Evolutionary conservation across 306 rosid species (phyloP), one percentile per base, ranked within the genome.

Genomic region (Rubus parviflorus): DNA sequence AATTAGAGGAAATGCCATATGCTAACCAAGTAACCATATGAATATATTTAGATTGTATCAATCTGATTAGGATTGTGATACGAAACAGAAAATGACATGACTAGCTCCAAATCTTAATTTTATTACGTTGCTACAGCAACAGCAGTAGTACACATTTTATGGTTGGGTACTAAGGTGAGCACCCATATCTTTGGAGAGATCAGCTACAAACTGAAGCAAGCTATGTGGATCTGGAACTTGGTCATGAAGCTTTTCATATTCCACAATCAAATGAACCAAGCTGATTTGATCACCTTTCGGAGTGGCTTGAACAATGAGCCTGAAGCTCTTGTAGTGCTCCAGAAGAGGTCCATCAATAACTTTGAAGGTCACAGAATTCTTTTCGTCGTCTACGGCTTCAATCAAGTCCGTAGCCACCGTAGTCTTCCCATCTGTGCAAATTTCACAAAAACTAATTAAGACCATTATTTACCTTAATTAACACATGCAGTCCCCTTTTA

Each of bases 221-320:
- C 77, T 15, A 56, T 85, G 84, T 13, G 93, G 85, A 8, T 89
- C 88, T 7, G 75, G 66, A 48, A 76, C 63, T 7, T 77, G 40
- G 19, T 66, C 84, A 0, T 85, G 77, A 5, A 48, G 79, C 80
- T 83, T 87, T 74, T 89, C 84, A 52, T 83, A 89, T 35, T 85
- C 91, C 37, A 87, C 0, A 1, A 46, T 64, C 83, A 85, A 80
- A 7, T 70, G 83, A 17, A 75, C 79, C 35, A 68, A 22, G 20
- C 88, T 58, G 7, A 87, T 88, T 23, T 38, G 3, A 11, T 80
- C 23, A 7, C 57, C 80, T 72, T 85, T 81, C 6, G 87, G 82
- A 17, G 16, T 67, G 6, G 30, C 68, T 12, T 82, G 76, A 0
- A 84, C 0, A 2, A 20, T 64, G 35, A 61, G 0, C 48, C 19